Conservation (phyloP, 345 rosid genomes). For the Angophora floribunda region DNA sequence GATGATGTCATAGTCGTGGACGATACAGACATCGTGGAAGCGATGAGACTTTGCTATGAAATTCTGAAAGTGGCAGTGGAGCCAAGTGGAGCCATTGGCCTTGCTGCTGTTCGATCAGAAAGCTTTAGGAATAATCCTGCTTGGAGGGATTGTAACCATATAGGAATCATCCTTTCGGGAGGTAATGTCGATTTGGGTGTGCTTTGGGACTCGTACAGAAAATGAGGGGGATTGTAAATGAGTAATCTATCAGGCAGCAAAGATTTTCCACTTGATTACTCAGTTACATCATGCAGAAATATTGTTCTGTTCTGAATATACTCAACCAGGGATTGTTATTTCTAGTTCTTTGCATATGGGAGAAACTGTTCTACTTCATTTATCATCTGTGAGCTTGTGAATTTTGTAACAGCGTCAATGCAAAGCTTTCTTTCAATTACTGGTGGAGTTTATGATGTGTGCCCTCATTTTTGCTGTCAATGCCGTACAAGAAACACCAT, state of each 20-base stretch:
- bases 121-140: slow-evolving; percentile 43
- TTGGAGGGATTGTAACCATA: slow-evolving; percentile 43
- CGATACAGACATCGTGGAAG: slow-evolving; percentile 59
- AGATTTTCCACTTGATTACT: not conserved
- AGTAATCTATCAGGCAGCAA: not conserved
- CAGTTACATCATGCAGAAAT: not conserved
- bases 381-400: not conserved
- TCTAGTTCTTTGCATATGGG: not conserved
- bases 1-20: slow-evolving; percentile 67
- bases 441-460: not conserved
- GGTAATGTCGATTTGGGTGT: slow-evolving; percentile 75
- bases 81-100: slow-evolving; percentile 95
- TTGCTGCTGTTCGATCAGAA: slow-evolving; percentile 74
- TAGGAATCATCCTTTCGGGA: slow-evolving; percentile 69
- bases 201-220: slow-evolving; percentile 56
- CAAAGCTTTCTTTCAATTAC: not conserved
- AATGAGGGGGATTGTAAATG: not conserved
- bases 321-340: not conserved
- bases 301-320: not conserved
- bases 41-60: slow-evolving; percentile 82
- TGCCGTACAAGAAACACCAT: not conserved
- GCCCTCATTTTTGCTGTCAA: not conserved
- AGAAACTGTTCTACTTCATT: not conserved
- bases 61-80: slow-evolving; percentile 76
- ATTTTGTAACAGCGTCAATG: not conserved